phyloP scores from a whole-genome alignment of 768 basidiomycete species.

The Pisolithus orientalis region DNA sequence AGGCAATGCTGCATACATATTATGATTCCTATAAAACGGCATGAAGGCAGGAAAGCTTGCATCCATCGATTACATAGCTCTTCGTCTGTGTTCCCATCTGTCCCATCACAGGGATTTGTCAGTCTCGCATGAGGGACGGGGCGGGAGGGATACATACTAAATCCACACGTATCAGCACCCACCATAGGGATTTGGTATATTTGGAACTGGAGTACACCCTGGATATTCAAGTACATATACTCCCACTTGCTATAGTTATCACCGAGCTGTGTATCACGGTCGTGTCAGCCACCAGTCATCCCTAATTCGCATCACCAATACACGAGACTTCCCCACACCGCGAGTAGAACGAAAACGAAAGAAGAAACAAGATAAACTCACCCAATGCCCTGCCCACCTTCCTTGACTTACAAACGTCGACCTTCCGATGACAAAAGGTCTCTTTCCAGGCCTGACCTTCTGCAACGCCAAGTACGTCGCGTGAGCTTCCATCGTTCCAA shows the following conservation, averaged over 20 bases:
- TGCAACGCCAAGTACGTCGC: constrained; percentile 56
- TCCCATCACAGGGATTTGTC: not conserved
- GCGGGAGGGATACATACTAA: constrained; percentile 15
- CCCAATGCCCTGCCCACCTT: constrained; percentile 71
- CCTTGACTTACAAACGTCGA: constrained; percentile 66
- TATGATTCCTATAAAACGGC: constrained; percentile 82
- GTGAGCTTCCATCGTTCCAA: constrained; percentile 66
- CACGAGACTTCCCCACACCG: no score
- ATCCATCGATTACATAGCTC: constrained; percentile 84
- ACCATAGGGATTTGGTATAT: constrained; percentile 81
- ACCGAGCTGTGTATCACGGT: constrained; percentile 42
- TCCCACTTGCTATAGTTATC: constrained; percentile 75
- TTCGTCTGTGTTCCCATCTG: constrained; percentile 61
- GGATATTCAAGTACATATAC: constrained; percentile 63
- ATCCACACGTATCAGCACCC: constrained; percentile 63
- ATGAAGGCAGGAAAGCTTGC: constrained; percentile 79
- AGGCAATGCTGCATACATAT: constrained; percentile 53
- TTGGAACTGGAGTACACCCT: constrained; percentile 79
- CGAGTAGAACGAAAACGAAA: not conserved
- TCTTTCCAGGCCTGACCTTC: constrained; percentile 46
- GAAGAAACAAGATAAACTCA: constrained; percentile 13
- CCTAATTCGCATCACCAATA: not conserved
- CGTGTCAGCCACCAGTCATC: not conserved
- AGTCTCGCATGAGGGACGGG: not conserved
- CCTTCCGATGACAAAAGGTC: constrained; percentile 67